A percentile compares a stretch with the other conserved stretches of the same genome.
Conservation (phyloP, 352 stramenopile genomes). For the Hyaloperonospora arabidopsidis region DNA sequence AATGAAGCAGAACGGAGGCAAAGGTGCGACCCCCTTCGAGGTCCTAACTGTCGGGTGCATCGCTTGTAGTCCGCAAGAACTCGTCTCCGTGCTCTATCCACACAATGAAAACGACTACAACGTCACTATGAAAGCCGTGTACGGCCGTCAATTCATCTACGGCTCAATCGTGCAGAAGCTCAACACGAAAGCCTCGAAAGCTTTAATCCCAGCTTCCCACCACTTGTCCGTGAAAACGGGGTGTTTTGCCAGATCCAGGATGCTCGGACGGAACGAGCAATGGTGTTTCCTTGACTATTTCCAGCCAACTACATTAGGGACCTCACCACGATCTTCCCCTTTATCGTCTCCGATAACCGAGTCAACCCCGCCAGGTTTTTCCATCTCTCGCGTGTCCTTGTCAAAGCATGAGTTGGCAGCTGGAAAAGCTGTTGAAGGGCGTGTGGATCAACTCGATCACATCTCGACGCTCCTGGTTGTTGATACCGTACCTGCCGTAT, state of each 20-base stretch:
- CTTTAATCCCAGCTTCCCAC: slow-evolving; percentile 14
- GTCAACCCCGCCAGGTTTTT: slow-evolving; percentile 21
- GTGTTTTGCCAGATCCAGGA: slow-evolving; percentile 31
- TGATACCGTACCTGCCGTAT: slow-evolving; percentile 22
- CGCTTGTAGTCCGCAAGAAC: slow-evolving; percentile 24
- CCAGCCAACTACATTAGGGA: no score
- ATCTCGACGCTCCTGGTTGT: slow-evolving; percentile 31
- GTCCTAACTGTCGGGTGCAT: slow-evolving; percentile 26
- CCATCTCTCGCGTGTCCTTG: slow-evolving; percentile 25
- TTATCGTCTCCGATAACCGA: slow-evolving; percentile 2
- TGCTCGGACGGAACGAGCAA: slow-evolving; percentile 35
- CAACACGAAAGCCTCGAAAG: slow-evolving; percentile 2
- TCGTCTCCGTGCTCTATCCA: slow-evolving; percentile 20
- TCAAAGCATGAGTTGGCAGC: slow-evolving; percentile 22
- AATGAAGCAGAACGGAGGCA: not conserved
- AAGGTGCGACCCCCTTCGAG: slow-evolving; percentile 22
- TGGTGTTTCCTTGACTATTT: slow-evolving; percentile 49
- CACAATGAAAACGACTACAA: slow-evolving; percentile 30
- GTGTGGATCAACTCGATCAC: slow-evolving; percentile 36
- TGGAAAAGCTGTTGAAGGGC: slow-evolving; percentile 25
- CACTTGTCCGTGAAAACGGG: slow-evolving; percentile 36
- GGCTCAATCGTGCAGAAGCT: slow-evolving; percentile 34
- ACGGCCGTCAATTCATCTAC: slow-evolving; percentile 41
- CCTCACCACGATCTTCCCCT: slow-evolving; percentile 1
- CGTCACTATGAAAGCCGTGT: slow-evolving; percentile 30